These are phyloP conservation scores for Talaromyces sp. DNA, from an alignment of 2,329 filamentous ascomycete genomes.

Conservation along the genomic window DNA sequence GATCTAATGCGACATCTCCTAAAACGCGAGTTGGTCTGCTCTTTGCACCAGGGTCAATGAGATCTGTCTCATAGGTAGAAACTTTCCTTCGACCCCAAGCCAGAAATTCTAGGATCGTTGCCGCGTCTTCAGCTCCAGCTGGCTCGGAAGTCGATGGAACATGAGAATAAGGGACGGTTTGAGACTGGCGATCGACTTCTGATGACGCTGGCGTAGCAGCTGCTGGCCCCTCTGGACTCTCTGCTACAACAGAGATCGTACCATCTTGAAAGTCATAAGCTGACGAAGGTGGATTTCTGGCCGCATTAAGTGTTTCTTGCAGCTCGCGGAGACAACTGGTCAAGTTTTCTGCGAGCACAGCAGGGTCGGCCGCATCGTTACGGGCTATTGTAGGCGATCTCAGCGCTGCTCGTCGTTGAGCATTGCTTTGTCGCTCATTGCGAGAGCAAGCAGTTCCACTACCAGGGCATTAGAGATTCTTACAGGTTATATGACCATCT, in stretches of 20 bases:
- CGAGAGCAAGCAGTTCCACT: constrained; percentile 13
- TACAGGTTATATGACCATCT: background rate
- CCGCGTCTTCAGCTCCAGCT: constrained; percentile 28
- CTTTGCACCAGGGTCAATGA: constrained; percentile 17
- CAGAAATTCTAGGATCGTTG: constrained; percentile 48
- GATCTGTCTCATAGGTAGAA: constrained; percentile 26
- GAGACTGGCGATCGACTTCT: constrained; percentile 5
- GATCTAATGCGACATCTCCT: constrained; percentile 19
- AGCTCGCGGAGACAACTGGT: constrained; percentile 8
- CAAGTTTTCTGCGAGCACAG: constrained; percentile 4
- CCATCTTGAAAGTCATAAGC: background rate
- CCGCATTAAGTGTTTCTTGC: constrained; percentile 2
- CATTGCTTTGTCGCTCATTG: background rate
- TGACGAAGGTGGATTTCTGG: background rate
- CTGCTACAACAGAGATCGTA: background rate
- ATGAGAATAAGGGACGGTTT: background rate
- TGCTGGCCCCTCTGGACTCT: constrained; percentile 1
- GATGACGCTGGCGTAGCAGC: constrained; percentile 9
- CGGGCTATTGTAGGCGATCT: background rate
- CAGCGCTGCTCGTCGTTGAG: background rate
- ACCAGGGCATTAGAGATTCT: background rate
- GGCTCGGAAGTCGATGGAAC: background rate
- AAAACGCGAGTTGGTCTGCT: constrained; percentile 24
- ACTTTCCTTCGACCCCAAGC: constrained; percentile 50
- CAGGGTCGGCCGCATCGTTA: background rate